Percentiles rank a stretch among this genome's conserved stretches.
Conservation (phyloP, 148 eudicot genomes). For the Fagopyrum esculentum region DNA sequence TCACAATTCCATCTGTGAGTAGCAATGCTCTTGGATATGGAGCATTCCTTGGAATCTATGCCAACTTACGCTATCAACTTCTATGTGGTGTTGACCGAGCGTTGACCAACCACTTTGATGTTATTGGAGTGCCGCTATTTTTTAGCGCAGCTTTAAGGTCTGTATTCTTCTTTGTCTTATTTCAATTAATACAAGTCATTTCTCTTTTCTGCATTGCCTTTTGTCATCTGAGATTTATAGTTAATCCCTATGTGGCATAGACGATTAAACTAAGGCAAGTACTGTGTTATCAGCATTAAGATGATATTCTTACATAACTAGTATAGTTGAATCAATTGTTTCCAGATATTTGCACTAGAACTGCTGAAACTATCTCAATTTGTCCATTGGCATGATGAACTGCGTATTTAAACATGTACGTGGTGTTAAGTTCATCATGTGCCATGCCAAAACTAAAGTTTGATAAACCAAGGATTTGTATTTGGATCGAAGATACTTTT, state of each 20-base stretch:
- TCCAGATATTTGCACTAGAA: background rate
- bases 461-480: background rate
- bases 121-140: slow-evolving; percentile 63
- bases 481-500: background rate
- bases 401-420: background rate
- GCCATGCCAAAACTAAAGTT: background rate
- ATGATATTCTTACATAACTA: background rate
- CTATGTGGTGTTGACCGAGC: slow-evolving; percentile 75
- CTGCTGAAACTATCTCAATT: background rate
- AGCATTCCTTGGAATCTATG: slow-evolving; percentile 78
- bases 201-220: background rate
- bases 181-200: background rate
- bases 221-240: background rate
- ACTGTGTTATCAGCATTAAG: background rate
- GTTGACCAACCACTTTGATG: slow-evolving; percentile 67
- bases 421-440: background rate
- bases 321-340: background rate
- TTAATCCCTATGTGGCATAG: background rate
- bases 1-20: slow-evolving; percentile 69
- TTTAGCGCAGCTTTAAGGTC: slow-evolving; percentile 84
- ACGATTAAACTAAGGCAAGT: background rate
- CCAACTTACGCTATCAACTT: slow-evolving; percentile 83
- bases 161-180: slow-evolving; percentile 7
- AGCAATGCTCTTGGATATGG: slow-evolving; percentile 88
- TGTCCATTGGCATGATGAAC: background rate